phyloP scores from a whole-genome alignment of 768 basidiomycete genomes.

The Auricularia sp. region DNA sequence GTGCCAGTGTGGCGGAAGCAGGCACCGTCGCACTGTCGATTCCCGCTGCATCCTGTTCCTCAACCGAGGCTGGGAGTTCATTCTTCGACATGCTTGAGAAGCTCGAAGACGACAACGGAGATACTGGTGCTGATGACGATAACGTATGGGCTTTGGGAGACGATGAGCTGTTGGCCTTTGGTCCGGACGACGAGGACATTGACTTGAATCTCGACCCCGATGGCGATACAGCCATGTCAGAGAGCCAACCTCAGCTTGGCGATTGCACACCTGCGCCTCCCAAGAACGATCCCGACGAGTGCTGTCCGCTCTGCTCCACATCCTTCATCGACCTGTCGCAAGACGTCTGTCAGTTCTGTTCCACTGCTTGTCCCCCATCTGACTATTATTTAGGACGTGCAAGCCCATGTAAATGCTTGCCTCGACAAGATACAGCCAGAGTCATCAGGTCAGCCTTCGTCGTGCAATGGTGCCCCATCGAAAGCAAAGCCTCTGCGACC shows the following conservation, averaged over 20 bases:
- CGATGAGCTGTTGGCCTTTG: conserved; percentile 44
- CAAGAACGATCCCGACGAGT: conserved; percentile 1
- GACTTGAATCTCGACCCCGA: conserved; percentile 22
- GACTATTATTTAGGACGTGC: conserved; percentile 31
- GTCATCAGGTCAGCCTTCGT: conserved; percentile 1
- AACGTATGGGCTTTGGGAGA: conserved; percentile 67
- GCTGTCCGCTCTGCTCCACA: conserved; percentile 23
- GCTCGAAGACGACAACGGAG: not conserved
- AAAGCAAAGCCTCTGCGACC: conserved; percentile 14
- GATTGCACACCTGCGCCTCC: not conserved
- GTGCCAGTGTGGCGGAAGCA: no score
- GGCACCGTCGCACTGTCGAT: no score
- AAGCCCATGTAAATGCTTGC: conserved; percentile 50
- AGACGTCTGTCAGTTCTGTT: conserved; percentile 16
- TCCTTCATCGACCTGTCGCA: conserved; percentile 17
- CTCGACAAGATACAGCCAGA: conserved; percentile 24
- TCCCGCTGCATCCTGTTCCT: no score
- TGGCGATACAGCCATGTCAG: conserved; percentile 15
- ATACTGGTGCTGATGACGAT: conserved; percentile 10
- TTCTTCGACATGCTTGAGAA: no score
- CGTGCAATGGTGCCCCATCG: not conserved
- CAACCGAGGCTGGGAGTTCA: no score
- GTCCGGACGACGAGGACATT: conserved; percentile 18
- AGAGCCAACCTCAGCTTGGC: conserved; percentile 6
- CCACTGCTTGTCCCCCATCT: conserved; percentile 3